Conservation (phyloP, 2,329 filamentous ascomycete species). For the Aspergillus amoenus region DNA sequence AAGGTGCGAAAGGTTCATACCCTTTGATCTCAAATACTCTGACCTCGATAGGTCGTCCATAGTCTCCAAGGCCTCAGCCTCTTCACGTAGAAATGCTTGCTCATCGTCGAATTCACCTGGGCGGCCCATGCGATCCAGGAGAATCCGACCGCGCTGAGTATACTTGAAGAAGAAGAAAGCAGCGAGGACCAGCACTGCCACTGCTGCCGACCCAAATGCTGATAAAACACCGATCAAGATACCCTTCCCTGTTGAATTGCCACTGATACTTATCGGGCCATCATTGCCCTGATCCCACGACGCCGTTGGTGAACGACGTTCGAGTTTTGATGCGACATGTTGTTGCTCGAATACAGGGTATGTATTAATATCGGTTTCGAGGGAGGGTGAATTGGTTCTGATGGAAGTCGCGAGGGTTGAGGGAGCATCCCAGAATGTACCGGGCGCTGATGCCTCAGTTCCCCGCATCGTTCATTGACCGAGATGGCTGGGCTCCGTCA, state of each 20-base stretch:
- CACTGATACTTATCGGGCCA: constrained; percentile 32
- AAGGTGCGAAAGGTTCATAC: constrained; percentile 50
- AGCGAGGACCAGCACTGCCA: constrained; percentile 76
- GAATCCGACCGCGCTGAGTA: constrained; percentile 81
- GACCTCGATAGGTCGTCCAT: constrained; percentile 92
- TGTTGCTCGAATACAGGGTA: constrained; percentile 15
- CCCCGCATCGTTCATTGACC: constrained; percentile 42
- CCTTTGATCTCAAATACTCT: constrained; percentile 93
- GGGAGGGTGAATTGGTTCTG: constrained; percentile 29
- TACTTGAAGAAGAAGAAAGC: constrained; percentile 93
- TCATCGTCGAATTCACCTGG: constrained; percentile 98
- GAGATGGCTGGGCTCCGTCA: constrained; percentile 6
- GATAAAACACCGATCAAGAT: constrained; percentile 94
- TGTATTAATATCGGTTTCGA: constrained; percentile 22
- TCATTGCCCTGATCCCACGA: constrained; percentile 23
- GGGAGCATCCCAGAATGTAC: constrained; percentile 35
- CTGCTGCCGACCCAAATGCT: constrained; percentile 84
- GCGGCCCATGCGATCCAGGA: constrained; percentile 87
- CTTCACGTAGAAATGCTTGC: constrained; percentile 88
- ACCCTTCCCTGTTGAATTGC: constrained; percentile 63
- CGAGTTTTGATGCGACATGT: constrained; percentile 31
- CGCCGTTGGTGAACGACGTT: constrained; percentile 36
- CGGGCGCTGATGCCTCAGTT: constrained; percentile 39
- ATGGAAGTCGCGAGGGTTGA: constrained; percentile 34
- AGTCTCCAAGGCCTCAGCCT: constrained; percentile 87